Percentiles rank a stretch among this genome's conserved stretches.
phyloP scores from a whole-genome alignment of 108 stramenopile genomes.

The Fragilariopsis cylindrus region DNA sequence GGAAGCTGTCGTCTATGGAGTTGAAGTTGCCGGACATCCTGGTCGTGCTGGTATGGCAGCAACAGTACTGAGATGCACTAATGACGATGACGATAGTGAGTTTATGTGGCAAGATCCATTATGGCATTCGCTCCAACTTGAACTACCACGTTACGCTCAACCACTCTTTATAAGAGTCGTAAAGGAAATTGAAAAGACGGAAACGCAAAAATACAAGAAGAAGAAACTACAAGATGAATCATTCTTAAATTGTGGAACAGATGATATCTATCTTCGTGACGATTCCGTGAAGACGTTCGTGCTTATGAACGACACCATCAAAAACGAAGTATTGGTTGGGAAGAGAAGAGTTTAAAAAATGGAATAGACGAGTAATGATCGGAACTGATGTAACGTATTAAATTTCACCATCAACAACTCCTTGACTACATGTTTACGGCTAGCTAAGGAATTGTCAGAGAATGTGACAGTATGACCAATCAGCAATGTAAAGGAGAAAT shows the following conservation, averaged over 20 bases:
- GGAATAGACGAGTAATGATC: too few relatives aligned
- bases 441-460: too few relatives aligned
- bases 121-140: constrained; percentile 12
- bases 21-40: constrained; percentile 20
- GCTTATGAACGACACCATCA: constrained; percentile 2
- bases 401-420: too few relatives aligned
- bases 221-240: constrained; percentile 21
- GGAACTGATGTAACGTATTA: too few relatives aligned
- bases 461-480: too few relatives aligned
- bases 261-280: constrained; percentile 20
- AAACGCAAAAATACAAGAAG: constrained; percentile 29
- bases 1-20: constrained; percentile 23
- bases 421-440: too few relatives aligned
- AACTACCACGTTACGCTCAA: constrained; percentile 24
- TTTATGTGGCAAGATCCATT: constrained; percentile 10
- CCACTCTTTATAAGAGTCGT: constrained; percentile 13
- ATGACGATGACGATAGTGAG: background rate
- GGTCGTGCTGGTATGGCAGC: constrained; percentile 25
- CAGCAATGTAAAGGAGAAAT: too few relatives aligned
- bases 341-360: constrained; percentile 6
- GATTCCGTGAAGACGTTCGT: constrained; percentile 17
- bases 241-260: constrained; percentile 12
- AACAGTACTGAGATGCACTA: background rate
- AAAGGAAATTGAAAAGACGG: constrained; percentile 22
- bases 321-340: constrained; percentile 2